These are phyloP conservation scores for Hortaea werneckii DNA, from an alignment of 2,329 filamentous ascomycete genomes.

Conservation along the genomic window DNA sequence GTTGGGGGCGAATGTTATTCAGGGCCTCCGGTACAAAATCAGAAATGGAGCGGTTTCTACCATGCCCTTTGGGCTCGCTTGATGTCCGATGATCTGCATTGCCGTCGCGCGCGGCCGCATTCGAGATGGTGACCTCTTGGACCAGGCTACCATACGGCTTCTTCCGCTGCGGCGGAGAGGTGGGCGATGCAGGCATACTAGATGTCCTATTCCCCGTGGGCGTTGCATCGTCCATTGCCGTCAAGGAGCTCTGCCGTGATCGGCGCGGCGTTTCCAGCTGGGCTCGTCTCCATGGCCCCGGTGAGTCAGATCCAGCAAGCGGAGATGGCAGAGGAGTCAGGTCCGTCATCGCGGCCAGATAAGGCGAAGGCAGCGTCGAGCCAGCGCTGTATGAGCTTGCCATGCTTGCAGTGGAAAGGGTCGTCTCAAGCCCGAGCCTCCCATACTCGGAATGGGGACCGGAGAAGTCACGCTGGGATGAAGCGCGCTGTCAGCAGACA, in stretches of 20 bases:
- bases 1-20: slow-evolving; percentile 49
- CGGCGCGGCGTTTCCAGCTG: slow-evolving; percentile 20
- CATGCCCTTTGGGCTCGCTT: slow-evolving; percentile 27
- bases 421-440: slow-evolving; percentile 27
- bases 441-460: slow-evolving; percentile 16
- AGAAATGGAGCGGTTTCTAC: slow-evolving; percentile 73
- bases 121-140: slow-evolving; percentile 27
- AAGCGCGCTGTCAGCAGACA: slow-evolving; percentile 22
- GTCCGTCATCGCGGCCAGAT: slow-evolving; percentile 38
- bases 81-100: slow-evolving; percentile 8
- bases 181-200: slow-evolving; percentile 14
- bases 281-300: slow-evolving; percentile 33
- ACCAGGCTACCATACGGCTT: slow-evolving; percentile 38
- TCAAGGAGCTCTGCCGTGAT: slow-evolving; percentile 19
- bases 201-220: slow-evolving; percentile 8
- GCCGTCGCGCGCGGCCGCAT: slow-evolving; percentile 14
- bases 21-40: slow-evolving; percentile 72
- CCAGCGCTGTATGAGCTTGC: slow-evolving; percentile 35
- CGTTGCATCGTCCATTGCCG: slow-evolving; percentile 20
- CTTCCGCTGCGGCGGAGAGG: slow-evolving; percentile 32
- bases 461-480: slow-evolving; percentile 30
- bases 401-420: slow-evolving; percentile 35
- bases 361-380: slow-evolving; percentile 38
- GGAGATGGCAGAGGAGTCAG: slow-evolving; percentile 45
- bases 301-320: slow-evolving; percentile 31